Base-by-base conservation (phyloP, 2,329 filamentous ascomycete species). In the Magnaporthiopsis rhizophila region DNA sequence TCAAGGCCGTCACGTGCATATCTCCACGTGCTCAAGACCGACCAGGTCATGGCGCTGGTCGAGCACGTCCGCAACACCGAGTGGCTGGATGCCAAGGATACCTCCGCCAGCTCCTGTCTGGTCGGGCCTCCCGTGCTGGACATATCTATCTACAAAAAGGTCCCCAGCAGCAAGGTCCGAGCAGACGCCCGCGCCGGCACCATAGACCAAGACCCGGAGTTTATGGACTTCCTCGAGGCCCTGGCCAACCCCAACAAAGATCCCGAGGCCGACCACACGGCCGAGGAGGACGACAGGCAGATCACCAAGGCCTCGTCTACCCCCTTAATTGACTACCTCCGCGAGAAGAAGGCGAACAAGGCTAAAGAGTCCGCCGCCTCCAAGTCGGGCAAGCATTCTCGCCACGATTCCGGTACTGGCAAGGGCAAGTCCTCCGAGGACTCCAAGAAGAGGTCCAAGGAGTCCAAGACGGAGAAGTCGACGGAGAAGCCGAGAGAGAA, bases 161-260 rank as follows among this genome's bases (percentile, higher is more conserved):
- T 92, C 1, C 92, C 94, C 1, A 86, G 85, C 65, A 85, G 82
- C 50, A 91, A 91, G 74, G 85, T 86, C 62, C 87, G 92, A 45
- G 85, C 86, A 64, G 95, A 99, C 79, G 86, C 87, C 63, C 88
- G 93, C 18, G 91, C 97, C 74, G 95, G 94, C 63, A 97, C 92
- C 3, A 98, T 99, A 69, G 95, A 99, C 71, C 92, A 97, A 73
- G 95, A 99, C 72, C 87, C 91, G 0, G 95, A 98, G 70, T 99
- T 97, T 71, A 96, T 97, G 80, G 87, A 88, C 32, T 99, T 98
- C 74, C 83, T 99, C 9, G 90, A 96, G 74, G 89, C 86, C 64
- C 83, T 98, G 60, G 96, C 93, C 1, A 92, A 96, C 69, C 85
- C 85, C 1, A 71, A 78, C 6, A 84, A 81, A 62, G 81, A 85